Evolutionary conservation across 148 eudicot genomes (phyloP).

Genomic region (Camellia sinensis): DNA sequence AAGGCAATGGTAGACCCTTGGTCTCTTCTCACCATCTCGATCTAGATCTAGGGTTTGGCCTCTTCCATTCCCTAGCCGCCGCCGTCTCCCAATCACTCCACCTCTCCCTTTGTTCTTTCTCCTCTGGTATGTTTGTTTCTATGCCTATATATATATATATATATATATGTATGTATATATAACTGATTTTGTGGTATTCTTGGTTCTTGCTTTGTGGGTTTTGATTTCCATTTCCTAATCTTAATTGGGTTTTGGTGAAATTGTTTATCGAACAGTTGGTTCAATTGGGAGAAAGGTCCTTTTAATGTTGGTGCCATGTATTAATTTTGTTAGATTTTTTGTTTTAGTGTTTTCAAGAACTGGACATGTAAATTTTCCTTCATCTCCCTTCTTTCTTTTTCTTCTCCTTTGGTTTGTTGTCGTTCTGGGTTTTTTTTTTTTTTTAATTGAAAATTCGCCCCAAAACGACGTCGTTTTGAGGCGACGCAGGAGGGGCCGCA

Average conservation of each 20-base stretch:
- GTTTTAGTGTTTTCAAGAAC: not conserved
- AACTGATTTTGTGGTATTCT: not conserved
- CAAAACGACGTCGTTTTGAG: no score
- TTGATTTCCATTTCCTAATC: not conserved
- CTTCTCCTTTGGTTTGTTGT: no score
- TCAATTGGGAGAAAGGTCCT: not conserved
- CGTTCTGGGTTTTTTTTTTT: no score
- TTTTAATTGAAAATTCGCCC: no score
- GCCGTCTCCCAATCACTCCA: slow-evolving; percentile 17
- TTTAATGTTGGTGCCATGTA: not conserved
- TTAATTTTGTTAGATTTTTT: not conserved
- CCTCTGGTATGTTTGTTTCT: slow-evolving; percentile 42
- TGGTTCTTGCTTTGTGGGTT: not conserved
- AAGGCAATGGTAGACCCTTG: no score
- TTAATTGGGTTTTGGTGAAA: not conserved
- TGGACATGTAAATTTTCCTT: not conserved
- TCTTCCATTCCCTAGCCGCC: no score
- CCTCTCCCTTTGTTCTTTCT: slow-evolving; percentile 9
- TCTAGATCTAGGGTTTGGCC: no score
- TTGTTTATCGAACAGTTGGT: not conserved
- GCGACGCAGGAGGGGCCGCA: no score
- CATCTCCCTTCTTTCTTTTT: no score
- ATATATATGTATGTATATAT: not conserved
- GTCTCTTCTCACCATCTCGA: no score
- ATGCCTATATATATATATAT: not conserved